Evolutionary conservation across 1,284 basidiomycete species (phyloP).

Genomic region (Chalciporus sp.): DNA sequence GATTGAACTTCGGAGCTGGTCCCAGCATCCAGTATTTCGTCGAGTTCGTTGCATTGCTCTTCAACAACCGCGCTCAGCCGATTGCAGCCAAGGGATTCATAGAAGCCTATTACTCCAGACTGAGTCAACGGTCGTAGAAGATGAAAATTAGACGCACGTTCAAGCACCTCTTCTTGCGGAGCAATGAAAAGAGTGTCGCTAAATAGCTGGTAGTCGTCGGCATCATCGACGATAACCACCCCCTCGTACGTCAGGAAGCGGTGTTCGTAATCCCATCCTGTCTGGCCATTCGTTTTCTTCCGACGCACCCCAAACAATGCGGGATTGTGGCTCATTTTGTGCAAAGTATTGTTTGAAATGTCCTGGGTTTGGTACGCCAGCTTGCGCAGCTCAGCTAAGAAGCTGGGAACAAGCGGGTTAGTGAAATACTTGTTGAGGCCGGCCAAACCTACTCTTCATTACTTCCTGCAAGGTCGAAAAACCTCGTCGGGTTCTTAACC

Average conservation of each 20-base stretch:
- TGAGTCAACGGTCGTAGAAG: background rate
- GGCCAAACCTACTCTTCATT: background rate
- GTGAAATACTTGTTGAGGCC: too few species aligned
- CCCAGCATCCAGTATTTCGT: background rate
- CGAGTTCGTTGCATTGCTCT: background rate
- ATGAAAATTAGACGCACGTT: slow-evolving; percentile 1
- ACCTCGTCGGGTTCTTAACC: slow-evolving; percentile 6
- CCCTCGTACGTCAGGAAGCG: background rate
- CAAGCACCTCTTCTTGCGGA: slow-evolving; percentile 9
- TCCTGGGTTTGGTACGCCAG: background rate
- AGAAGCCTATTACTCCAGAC: background rate
- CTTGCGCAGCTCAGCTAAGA: background rate
- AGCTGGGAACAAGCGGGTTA: background rate
- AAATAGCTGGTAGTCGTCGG: slow-evolving; percentile 5
- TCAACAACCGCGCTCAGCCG: background rate
- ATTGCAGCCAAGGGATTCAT: background rate
- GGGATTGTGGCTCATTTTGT: background rate
- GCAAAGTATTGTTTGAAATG: slow-evolving; percentile 2
- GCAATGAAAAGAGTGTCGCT: slow-evolving; percentile 4
- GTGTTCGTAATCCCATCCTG: background rate
- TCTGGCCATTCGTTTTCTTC: background rate
- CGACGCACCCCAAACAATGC: background rate
- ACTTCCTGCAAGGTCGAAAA: slow-evolving; percentile 2
- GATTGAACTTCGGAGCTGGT: background rate
- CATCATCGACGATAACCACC: slow-evolving; percentile 13